Percentiles rank a stretch among this genome's conserved stretches.
Evolutionary conservation across 169 alveolate genomes (phyloP).

Genomic region (Eimeria praecox): DNA sequence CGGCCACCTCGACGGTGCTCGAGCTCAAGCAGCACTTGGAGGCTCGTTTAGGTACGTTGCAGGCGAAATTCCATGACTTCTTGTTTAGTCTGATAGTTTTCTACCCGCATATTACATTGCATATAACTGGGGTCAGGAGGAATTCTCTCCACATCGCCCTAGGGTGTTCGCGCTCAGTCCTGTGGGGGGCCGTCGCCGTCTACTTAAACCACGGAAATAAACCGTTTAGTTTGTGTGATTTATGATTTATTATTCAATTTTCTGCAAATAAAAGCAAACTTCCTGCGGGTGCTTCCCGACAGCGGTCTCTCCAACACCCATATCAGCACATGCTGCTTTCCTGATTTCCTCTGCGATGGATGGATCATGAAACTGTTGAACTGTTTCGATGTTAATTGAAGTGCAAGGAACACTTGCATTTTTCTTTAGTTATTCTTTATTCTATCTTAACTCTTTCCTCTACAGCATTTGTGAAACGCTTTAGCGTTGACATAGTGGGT

Average conservation of each 20-base stretch:
- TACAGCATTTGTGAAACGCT: background rate
- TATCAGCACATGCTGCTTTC: background rate
- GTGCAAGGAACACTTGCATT: no score
- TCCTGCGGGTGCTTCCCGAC: background rate
- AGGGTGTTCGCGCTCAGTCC: background rate
- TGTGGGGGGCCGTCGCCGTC: background rate
- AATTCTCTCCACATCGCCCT: background rate
- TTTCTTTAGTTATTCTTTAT: no score
- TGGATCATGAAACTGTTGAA: no score
- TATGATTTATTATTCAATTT: background rate
- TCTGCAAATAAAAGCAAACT: background rate
- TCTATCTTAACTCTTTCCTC: no score
- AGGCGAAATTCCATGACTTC: background rate
- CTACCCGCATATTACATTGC: slow-evolving; percentile 13
- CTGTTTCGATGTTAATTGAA: no score
- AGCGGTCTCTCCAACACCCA: background rate
- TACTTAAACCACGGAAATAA: background rate
- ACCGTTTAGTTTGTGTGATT: background rate
- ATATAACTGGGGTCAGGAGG: background rate
- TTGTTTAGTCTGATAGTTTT: background rate
- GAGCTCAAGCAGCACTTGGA: slow-evolving; percentile 82
- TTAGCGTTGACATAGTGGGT: background rate
- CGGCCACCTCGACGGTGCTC: slow-evolving; percentile 80
- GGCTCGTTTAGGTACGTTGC: slow-evolving; percentile 41
- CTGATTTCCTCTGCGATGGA: background rate